phyloP scores from a whole-genome alignment of 225 moss, liverwort and hornwort species.

The Anthoceros angustus region DNA sequence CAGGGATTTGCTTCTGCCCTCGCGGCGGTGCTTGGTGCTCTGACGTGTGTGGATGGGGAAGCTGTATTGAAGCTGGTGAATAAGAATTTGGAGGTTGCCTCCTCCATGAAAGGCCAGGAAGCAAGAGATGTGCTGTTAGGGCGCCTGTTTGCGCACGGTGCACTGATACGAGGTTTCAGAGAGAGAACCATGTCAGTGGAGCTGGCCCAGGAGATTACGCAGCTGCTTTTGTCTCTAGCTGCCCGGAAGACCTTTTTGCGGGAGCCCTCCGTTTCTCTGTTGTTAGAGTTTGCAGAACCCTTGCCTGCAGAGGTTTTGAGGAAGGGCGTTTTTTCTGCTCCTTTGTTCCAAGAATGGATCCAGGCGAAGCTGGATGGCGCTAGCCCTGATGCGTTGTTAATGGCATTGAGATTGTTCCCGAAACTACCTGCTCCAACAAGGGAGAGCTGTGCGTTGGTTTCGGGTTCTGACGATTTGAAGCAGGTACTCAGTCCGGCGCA shows the following conservation, averaged over 20 bases:
- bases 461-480: slow-evolving; percentile 43
- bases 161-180: slow-evolving; percentile 49
- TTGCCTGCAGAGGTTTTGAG: slow-evolving; percentile 47
- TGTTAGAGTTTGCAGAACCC: slow-evolving; percentile 73
- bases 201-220: slow-evolving; percentile 46
- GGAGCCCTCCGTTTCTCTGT: slow-evolving; percentile 49
- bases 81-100: slow-evolving; percentile 57
- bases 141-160: slow-evolving; percentile 77
- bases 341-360: slow-evolving; percentile 49
- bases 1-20: slow-evolving; percentile 84
- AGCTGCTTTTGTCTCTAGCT: slow-evolving; percentile 51
- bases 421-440: slow-evolving; percentile 35
- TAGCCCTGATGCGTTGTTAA: slow-evolving; percentile 50
- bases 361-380: slow-evolving; percentile 31
- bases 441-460: slow-evolving; percentile 37
- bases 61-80: slow-evolving; percentile 51
- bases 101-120: slow-evolving; percentile 94
- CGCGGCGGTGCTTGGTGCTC: slow-evolving; percentile 43
- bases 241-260: slow-evolving; percentile 62
- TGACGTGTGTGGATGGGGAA: slow-evolving; percentile 48
- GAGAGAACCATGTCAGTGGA: slow-evolving; percentile 33
- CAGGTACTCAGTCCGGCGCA: slow-evolving; percentile 57
- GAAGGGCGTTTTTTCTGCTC: slow-evolving; percentile 54
- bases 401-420: slow-evolving; percentile 41
- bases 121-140: slow-evolving; percentile 68